Evolutionary conservation across 495 filamentous ascomycete genomes (phyloP).

Genomic region (Daldinia grandis): DNA sequence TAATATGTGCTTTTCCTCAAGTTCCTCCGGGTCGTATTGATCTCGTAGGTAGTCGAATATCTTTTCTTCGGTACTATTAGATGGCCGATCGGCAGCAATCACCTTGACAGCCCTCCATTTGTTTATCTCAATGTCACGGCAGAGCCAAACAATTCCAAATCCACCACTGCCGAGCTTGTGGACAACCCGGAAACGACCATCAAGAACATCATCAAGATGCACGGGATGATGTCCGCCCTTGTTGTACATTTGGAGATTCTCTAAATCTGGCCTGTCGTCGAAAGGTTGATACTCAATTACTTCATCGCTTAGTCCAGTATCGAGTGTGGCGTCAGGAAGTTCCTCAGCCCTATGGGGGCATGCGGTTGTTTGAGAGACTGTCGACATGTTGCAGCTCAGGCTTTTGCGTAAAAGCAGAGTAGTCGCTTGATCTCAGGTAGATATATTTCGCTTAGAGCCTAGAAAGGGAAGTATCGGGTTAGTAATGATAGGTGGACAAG

Average conservation of each 20-base stretch:
- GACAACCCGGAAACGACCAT: constrained; percentile 54
- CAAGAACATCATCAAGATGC: constrained; percentile 54
- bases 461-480: too few relatives aligned
- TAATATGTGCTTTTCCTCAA: constrained; percentile 22
- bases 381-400: too few relatives aligned
- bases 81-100: constrained; percentile 28
- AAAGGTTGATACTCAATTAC: constrained; percentile 15
- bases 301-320: neutral
- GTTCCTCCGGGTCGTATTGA: neutral
- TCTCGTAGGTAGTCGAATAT: constrained; percentile 11
- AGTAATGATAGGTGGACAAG: neutral
- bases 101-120: constrained; percentile 46
- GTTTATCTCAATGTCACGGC: constrained; percentile 47
- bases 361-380: too few relatives aligned
- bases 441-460: too few relatives aligned
- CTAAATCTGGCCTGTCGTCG: neutral
- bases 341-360: too few relatives aligned
- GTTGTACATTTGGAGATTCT: constrained; percentile 44
- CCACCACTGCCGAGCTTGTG: constrained; percentile 65
- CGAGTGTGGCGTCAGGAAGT: neutral
- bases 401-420: too few relatives aligned
- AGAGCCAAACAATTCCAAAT: constrained; percentile 65
- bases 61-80: constrained; percentile 8
- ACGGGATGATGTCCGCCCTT: constrained; percentile 56
- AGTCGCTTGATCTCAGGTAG: too few relatives aligned